A percentile compares a stretch with the other conserved stretches of the same genome.
Conservation (phyloP, 306 rosid species). For the Cicer cuneatum region DNA sequence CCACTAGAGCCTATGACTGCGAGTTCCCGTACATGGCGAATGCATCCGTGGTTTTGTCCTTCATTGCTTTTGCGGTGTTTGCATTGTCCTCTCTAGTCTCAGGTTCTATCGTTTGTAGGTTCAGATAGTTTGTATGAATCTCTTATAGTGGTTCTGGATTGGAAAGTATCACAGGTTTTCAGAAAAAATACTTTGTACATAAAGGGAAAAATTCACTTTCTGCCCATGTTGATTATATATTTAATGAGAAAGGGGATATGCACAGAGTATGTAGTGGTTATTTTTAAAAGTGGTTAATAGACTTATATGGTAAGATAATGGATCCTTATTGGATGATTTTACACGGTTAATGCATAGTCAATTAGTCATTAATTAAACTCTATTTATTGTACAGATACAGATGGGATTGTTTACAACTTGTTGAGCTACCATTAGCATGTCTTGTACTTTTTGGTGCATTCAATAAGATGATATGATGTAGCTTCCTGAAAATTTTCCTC, state of each 20-base stretch:
- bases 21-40: conserved; percentile 76
- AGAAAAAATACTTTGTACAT: conserved; percentile 44
- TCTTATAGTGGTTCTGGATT: background rate
- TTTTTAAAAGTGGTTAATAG: no score
- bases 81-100: conserved; percentile 75
- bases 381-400: background rate
- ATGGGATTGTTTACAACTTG: conserved; percentile 2
- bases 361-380: no score
- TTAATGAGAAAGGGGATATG: background rate
- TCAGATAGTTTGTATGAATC: conserved; percentile 48
- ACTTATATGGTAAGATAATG: no score
- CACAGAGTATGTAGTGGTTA: no score
- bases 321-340: background rate
- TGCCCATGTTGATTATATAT: conserved; percentile 20
- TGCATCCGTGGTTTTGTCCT: conserved; percentile 73
- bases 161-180: conserved; percentile 20
- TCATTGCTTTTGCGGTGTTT: conserved; percentile 72
- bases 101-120: conserved; percentile 66
- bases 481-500: background rate
- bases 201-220: background rate
- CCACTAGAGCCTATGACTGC: conserved; percentile 84
- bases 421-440: background rate
- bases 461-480: background rate
- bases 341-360: no score
- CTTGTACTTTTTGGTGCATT: conserved; percentile 11